Base-by-base conservation (phyloP, 805 yeast species). In the Zygoascus bituminiphila region DNA sequence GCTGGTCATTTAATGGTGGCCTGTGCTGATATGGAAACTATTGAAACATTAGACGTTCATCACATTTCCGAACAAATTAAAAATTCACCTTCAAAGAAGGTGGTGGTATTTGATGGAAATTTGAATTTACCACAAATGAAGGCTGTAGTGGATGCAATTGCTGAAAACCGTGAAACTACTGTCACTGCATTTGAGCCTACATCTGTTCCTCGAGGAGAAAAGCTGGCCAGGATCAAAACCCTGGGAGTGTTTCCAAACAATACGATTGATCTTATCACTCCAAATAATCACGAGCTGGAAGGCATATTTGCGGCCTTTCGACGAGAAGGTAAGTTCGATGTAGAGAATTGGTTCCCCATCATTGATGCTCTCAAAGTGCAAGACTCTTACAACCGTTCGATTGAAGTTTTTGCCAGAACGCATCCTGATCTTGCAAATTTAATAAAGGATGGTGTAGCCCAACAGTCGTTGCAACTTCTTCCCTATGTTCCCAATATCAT, bases 11-110 rank as follows among this genome's bases (percentile, higher is more conserved):
- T 88, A 42, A 61, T 84, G 2, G 69, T 85, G 15, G 95, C 95
- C 0, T 78, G 87, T 58, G 91, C 95, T 3, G 95, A 86, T 59
- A 88, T 88, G 95, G 69, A 70, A n/a, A 76, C 82, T 8, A 67
- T 81, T 20, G 84, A 84, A 54, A 65, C 70, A 23, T 51, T 77
- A 41, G 68, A 78, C 12, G 45, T 64, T 0, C 62, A 65, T 0
- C 76, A 75, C 51, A 69, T 83, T 2, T 50, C 57, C 2, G 37
- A 62, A 0, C 70, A 75, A 52, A 55, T 88, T 4, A 50, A 53
- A 1, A 23, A 14, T 4, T 14, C 14, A 1, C 54, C 62, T 4
- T 84, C 94, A 0, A 4, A 12, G n/a, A 62, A 66, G 8, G 62
- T 66, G 22, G 72, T 84, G 6, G 70, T 83, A 4, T 60, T 82